Percentiles rank a stretch among this genome's conserved stretches.
Evolutionary conservation across 345 rosid species (phyloP).

Genomic region (Cardiospermum halicacabum): DNA sequence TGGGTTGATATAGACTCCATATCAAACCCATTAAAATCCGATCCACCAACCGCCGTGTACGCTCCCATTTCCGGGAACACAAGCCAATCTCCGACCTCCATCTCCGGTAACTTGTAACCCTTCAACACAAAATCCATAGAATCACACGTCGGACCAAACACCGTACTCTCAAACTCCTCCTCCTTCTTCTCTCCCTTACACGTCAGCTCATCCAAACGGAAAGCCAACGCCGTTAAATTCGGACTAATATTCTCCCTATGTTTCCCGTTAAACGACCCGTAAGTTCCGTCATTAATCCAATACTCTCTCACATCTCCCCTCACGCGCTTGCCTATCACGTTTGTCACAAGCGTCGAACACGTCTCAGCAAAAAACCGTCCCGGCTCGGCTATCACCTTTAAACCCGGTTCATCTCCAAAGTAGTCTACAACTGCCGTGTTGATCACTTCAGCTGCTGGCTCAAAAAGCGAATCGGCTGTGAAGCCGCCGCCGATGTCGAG

Average conservation of each 20-base stretch:
- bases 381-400: too few relatives aligned
- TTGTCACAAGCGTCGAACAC: conserved; percentile 26
- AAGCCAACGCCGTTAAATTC: conserved; percentile 8
- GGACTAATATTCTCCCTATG: too few relatives aligned
- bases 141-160: conserved; percentile 38
- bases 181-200: conserved; percentile 8
- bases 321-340: conserved; percentile 30
- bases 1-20: conserved; percentile 10
- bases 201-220: conserved; percentile 3
- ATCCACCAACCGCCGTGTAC: conserved; percentile 24
- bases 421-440: too few relatives aligned
- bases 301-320: conserved; percentile 26
- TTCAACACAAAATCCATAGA: conserved; percentile 22
- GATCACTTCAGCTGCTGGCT: too few relatives aligned
- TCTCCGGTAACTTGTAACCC: conserved; percentile 21
- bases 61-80: conserved; percentile 36
- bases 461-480: conserved; percentile 14
- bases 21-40: conserved; percentile 28
- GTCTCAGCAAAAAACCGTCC: conserved; percentile 29
- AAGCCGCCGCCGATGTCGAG: conserved; percentile 33
- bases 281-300: conserved; percentile 35
- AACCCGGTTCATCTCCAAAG: too few relatives aligned
- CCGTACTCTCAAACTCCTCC: conserved; percentile 17
- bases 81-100: conserved; percentile 24
- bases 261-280: conserved; percentile 26